A percentile compares a stretch with the other conserved stretches of the same genome.
Conservation (phyloP, 345 rosid genomes). For the Corchorus capsularis region DNA sequence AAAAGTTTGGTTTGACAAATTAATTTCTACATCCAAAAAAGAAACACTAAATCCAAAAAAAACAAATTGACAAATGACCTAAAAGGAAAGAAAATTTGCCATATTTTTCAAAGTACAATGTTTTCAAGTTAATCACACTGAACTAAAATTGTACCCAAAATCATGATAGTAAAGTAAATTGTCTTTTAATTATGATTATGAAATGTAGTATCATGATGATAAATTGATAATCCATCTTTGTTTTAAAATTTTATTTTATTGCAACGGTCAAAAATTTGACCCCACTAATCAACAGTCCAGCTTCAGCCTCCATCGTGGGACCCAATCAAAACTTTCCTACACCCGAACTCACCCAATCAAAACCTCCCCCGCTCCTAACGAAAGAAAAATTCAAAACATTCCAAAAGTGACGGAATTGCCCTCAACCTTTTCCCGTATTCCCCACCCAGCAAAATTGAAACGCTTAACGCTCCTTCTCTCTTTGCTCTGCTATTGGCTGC, state of each 20-base stretch:
- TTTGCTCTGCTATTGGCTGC: conserved; percentile 4
- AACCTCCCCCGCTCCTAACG: conserved; percentile 6
- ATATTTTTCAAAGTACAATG: background rate
- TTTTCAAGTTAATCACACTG: too few species aligned
- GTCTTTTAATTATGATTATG: background rate
- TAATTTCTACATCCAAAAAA: too few species aligned
- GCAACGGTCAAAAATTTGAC: background rate
- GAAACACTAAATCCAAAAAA: background rate
- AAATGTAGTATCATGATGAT: too few species aligned
- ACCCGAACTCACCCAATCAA: background rate
- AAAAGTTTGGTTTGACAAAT: too few species aligned
- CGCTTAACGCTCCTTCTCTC: conserved; percentile 15
- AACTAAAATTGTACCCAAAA: background rate
- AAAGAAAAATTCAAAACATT: background rate
- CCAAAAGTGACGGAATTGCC: conserved; percentile 28
- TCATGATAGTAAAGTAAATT: background rate
- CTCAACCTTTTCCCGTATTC: conserved; percentile 19
- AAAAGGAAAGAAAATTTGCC: background rate
- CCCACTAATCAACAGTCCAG: conserved; percentile 1
- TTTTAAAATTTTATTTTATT: background rate
- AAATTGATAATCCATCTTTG: too few species aligned
- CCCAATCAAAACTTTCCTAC: background rate
- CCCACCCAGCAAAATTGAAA: conserved; percentile 20
- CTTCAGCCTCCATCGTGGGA: background rate
- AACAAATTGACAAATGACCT: background rate